Evolutionary conservation across 371 early-diverging fungal genomes (phyloP).

Genomic region (Entomophthora muscae): DNA sequence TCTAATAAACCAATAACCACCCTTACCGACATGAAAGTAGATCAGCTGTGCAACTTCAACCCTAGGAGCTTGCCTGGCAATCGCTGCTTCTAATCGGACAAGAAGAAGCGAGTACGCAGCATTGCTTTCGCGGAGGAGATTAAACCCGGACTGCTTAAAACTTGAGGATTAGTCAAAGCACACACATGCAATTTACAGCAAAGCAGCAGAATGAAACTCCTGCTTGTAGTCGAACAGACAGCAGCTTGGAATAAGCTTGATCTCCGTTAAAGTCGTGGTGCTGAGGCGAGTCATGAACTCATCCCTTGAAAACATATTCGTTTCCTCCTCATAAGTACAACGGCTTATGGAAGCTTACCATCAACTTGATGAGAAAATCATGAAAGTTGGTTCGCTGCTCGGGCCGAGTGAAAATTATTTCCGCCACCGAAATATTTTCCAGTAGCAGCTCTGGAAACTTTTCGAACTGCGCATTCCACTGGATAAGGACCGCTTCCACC

Average conservation of each 20-base stretch:
- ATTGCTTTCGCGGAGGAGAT: constrained; percentile 67
- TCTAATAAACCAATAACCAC: not conserved
- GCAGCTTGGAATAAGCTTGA: not conserved
- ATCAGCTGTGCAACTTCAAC: not conserved
- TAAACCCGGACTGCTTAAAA: constrained; percentile 82
- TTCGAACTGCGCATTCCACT: not conserved
- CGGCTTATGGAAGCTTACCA: not conserved
- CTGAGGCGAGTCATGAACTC: not conserved
- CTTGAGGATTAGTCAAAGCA: not conserved
- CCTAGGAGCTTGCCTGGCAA: not conserved
- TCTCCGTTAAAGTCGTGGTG: not conserved
- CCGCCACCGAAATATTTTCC: not conserved
- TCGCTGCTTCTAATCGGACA: constrained; percentile 22
- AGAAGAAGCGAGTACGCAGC: constrained; percentile 75
- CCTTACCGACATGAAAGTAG: not conserved
- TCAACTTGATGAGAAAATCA: not conserved
- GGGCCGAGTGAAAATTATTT: not conserved
- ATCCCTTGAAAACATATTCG: not conserved
- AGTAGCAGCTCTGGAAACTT: not conserved
- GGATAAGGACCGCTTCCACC: not conserved
- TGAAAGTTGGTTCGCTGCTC: not conserved
- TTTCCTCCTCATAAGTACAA: not conserved
- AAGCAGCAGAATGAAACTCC: not conserved
- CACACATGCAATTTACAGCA: not conserved
- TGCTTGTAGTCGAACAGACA: not conserved